Conservation (phyloP, 2,329 filamentous ascomycete genomes). For the Fusarium pininemorale region DNA sequence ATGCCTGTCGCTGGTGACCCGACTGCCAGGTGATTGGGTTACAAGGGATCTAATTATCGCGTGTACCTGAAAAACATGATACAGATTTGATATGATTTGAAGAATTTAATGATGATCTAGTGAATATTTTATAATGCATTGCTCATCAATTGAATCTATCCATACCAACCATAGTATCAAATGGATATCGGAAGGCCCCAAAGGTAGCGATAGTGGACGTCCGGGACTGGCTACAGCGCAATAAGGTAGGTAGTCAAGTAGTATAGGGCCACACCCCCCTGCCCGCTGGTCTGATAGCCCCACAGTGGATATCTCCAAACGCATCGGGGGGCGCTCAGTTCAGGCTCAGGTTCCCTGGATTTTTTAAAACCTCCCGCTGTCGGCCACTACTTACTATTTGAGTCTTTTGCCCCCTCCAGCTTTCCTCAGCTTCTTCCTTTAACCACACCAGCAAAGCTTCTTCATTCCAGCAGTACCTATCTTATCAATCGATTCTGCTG, state of each 20-base stretch:
- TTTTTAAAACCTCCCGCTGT: slow-evolving; percentile 42
- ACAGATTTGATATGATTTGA: neutral
- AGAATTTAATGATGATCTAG: neutral
- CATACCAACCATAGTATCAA: too few relatives aligned
- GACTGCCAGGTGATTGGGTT: slow-evolving; percentile 9
- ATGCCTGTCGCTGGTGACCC: neutral
- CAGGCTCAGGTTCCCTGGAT: slow-evolving; percentile 12
- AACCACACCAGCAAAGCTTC: neutral
- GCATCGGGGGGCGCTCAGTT: slow-evolving; percentile 22
- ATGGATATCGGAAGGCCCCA: neutral
- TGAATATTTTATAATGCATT: neutral
- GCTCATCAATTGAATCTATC: neutral
- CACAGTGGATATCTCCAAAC: slow-evolving; percentile 35
- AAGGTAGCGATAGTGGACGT: neutral
- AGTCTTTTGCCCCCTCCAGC: slow-evolving; percentile 32
- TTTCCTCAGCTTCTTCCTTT: slow-evolving; percentile 17
- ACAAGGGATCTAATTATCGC: neutral
- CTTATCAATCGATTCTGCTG: slow-evolving; percentile 38
- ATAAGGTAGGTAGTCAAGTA: neutral
- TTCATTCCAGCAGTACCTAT: slow-evolving; percentile 18
- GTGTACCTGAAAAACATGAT: neutral
- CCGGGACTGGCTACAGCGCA: neutral
- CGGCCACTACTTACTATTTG: slow-evolving; percentile 34
- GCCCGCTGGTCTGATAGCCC: slow-evolving; percentile 9
- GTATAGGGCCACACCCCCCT: slow-evolving; percentile 21